phyloP scores from a whole-genome alignment of 1,139 yeast species.

The Kodamaea anthophila region DNA sequence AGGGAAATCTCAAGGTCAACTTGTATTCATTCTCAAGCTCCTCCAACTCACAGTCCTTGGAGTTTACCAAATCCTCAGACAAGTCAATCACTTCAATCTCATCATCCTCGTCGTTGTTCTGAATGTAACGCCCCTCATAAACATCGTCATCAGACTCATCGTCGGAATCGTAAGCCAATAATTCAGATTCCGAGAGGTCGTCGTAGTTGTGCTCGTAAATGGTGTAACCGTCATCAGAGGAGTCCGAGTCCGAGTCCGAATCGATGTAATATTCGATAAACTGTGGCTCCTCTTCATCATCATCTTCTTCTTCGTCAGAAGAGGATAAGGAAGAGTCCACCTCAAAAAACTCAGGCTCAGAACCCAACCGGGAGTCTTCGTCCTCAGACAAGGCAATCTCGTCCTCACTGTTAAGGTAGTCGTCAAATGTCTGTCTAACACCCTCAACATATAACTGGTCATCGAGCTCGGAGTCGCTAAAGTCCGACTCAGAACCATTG shows the following conservation, averaged over 20 bases:
- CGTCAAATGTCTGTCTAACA: conserved; percentile 37
- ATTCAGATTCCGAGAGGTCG: conserved; percentile 37
- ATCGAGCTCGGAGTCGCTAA: conserved; percentile 19
- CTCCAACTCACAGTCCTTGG: conserved; percentile 42
- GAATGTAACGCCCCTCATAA: conserved; percentile 13
- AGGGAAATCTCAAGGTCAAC: conserved; percentile 40
- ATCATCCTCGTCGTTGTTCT: conserved; percentile 28
- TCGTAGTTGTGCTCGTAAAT: conserved; percentile 40
- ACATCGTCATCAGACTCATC: conserved; percentile 10
- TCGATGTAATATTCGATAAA: conserved; percentile 22
- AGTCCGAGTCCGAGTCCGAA: conserved; percentile 21
- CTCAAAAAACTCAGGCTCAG: conserved; percentile 31
- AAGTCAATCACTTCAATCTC: conserved; percentile 37
- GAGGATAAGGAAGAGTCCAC: conserved; percentile 19
- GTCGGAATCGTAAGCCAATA: conserved; percentile 19
- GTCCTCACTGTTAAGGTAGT: conserved; percentile 28
- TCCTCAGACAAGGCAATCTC: conserved; percentile 19
- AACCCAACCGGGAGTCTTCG: conserved; percentile 24
- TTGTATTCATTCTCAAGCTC: conserved; percentile 37
- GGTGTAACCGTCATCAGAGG: conserved; percentile 38
- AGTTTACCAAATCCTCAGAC: conserved; percentile 37
- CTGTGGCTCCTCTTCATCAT: conserved; percentile 18
- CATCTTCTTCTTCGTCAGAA: conserved; percentile 17
- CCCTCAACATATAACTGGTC: conserved; percentile 35
- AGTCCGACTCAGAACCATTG: conserved; percentile 7